phyloP scores from a whole-genome alignment of 108 stramenopile genomes.

The Pseudonitzschia multiseries region DNA sequence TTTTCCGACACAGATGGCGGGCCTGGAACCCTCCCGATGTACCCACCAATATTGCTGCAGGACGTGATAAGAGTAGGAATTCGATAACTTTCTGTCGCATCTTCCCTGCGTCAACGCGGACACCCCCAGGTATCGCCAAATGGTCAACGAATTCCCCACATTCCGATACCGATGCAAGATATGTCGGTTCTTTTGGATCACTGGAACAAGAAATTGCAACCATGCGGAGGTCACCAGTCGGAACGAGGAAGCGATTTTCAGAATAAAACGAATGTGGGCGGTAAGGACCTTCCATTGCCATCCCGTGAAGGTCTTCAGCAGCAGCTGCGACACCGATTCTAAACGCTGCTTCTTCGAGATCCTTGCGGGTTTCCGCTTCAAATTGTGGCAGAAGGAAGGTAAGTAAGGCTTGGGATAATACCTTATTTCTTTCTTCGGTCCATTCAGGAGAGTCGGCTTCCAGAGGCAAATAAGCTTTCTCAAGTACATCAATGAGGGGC shows the following conservation, averaged over 20 bases:
- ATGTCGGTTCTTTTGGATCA: constrained; percentile 77
- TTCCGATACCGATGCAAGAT: constrained; percentile 75
- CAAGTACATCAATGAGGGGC: constrained; percentile 54
- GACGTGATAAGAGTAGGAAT: constrained; percentile 78
- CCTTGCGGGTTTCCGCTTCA: constrained; percentile 75
- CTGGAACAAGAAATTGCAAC: constrained; percentile 76
- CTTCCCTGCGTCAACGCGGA: constrained; percentile 64
- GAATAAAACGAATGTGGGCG: constrained; percentile 65
- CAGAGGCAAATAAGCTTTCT: constrained; percentile 70
- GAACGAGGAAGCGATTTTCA: constrained; percentile 77
- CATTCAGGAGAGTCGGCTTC: constrained; percentile 74
- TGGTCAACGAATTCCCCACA: constrained; percentile 77
- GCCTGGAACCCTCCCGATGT: constrained; percentile 79
- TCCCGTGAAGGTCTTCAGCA: constrained; percentile 60
- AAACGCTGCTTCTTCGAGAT: constrained; percentile 66
- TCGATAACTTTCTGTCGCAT: constrained; percentile 76
- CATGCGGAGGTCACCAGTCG: constrained; percentile 80
- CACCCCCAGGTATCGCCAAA: constrained; percentile 79
- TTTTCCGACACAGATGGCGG: constrained; percentile 51
- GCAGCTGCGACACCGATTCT: constrained; percentile 71
- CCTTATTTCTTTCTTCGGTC: constrained; percentile 78
- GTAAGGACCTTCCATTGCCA: constrained; percentile 91
- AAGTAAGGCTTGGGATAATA: constrained; percentile 63
- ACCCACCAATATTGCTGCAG: constrained; percentile 78
- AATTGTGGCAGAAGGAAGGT: constrained; percentile 85